phyloP scores from a whole-genome alignment of 2,329 filamentous ascomycete species.

The Fusarium coicis region DNA sequence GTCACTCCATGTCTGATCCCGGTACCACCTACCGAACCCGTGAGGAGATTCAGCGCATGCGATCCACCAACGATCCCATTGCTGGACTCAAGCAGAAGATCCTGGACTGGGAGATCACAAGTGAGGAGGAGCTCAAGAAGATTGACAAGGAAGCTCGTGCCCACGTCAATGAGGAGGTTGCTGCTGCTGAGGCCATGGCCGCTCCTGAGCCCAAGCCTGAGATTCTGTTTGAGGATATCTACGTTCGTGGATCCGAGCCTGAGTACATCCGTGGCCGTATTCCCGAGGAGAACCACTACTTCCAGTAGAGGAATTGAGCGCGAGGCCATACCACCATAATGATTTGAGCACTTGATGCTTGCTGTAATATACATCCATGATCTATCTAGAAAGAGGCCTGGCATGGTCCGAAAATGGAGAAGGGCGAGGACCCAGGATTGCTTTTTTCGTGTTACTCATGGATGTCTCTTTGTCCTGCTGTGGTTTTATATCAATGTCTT shows the following conservation, averaged over 20 bases:
- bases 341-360: constrained; percentile 46
- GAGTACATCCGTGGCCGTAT: constrained; percentile 45
- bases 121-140: constrained; percentile 94
- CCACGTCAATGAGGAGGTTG: constrained; percentile 90
- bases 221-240: constrained; percentile 80
- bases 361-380: constrained; percentile 49
- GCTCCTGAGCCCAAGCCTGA: constrained; percentile 80
- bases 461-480: constrained; percentile 26
- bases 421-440: constrained; percentile 35
- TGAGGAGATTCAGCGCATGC: constrained; percentile 99
- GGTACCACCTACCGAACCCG: constrained; percentile 99
- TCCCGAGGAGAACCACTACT: constrained; percentile 39
- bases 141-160: constrained; percentile 93
- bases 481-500: constrained; percentile 6
- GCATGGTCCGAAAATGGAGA: constrained; percentile 41
- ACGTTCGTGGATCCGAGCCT: constrained; percentile 41
- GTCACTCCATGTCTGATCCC: constrained; percentile 99
- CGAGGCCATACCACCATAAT: constrained; percentile 44
- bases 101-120: constrained; percentile 90
- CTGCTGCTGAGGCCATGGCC: constrained; percentile 87
- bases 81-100: constrained; percentile 98
- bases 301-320: constrained; percentile 33
- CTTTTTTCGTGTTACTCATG: constrained; percentile 39
- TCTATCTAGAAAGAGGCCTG: constrained; percentile 43
- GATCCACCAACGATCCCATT: constrained; percentile 97